These are phyloP conservation scores for Aphanocladium album DNA, from an alignment of 2,329 filamentous ascomycete genomes.

Conservation along the genomic window DNA sequence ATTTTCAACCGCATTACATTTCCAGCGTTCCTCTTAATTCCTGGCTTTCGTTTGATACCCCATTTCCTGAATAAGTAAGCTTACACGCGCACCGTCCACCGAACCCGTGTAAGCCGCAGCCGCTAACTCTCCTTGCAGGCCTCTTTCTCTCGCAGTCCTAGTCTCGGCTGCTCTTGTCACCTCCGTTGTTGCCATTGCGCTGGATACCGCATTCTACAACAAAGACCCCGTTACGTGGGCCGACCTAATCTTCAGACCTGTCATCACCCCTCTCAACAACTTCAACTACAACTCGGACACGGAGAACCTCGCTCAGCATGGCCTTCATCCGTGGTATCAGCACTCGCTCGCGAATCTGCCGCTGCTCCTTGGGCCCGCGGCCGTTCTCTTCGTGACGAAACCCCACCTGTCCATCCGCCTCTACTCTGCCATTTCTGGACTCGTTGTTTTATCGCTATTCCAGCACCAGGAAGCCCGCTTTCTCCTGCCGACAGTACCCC, in stretches of 20 bases:
- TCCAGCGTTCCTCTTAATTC: constrained; percentile 84
- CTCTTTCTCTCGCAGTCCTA: constrained; percentile 58
- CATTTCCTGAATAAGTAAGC: constrained; percentile 77
- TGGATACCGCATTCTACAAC: constrained; percentile 83
- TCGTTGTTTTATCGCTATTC: constrained; percentile 66
- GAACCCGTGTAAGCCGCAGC: not conserved
- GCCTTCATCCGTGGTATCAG: constrained; percentile 74
- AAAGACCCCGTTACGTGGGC: constrained; percentile 58
- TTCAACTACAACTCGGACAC: constrained; percentile 67
- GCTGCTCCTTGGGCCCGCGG: constrained; percentile 66
- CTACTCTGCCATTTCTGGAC: constrained; percentile 68
- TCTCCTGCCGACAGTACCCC: constrained; percentile 66
- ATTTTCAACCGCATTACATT: constrained; percentile 97
- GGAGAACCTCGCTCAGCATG: constrained; percentile 68
- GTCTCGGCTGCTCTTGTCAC: constrained; percentile 62
- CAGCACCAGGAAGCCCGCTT: constrained; percentile 79
- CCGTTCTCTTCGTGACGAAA: constrained; percentile 53
- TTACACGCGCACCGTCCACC: not conserved
- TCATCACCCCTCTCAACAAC: constrained; percentile 75
- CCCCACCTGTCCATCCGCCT: constrained; percentile 57
- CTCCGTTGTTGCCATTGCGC: constrained; percentile 64
- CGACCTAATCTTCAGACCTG: constrained; percentile 58
- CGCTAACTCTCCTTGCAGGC: constrained; percentile 34
- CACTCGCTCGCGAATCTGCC: constrained; percentile 68
- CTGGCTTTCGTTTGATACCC: constrained; percentile 75